phyloP scores from a whole-genome alignment of 169 alveolate genomes.

The Theileria orientalis region DNA sequence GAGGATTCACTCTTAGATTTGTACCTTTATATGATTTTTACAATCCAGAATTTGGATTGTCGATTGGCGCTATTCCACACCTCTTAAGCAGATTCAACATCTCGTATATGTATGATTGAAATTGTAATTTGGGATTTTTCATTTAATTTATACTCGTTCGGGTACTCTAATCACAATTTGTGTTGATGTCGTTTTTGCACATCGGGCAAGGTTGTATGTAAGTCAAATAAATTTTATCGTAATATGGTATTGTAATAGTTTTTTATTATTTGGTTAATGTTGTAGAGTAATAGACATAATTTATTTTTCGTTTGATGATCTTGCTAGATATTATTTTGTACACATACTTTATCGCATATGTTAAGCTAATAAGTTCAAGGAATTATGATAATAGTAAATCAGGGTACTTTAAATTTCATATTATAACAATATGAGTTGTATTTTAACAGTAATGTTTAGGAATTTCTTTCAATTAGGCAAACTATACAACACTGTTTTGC shows the following conservation, averaged over 20 bases:
- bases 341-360: too few relatives aligned
- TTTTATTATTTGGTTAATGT: too few relatives aligned
- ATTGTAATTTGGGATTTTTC: neutral
- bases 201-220: neutral
- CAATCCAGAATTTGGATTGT: constrained; percentile 39
- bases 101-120: constrained; percentile 37
- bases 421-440: neutral
- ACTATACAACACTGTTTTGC: constrained; percentile 39
- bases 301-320: too few relatives aligned
- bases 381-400: neutral
- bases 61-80: constrained; percentile 54
- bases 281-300: too few relatives aligned
- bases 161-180: neutral
- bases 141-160: neutral
- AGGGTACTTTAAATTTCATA: neutral
- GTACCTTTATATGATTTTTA: constrained; percentile 57
- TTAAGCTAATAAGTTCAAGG: too few relatives aligned
- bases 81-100: constrained; percentile 57
- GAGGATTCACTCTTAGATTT: constrained; percentile 5
- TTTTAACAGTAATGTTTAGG: constrained; percentile 1
- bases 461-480: constrained; percentile 1
- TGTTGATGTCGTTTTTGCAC: constrained; percentile 9
- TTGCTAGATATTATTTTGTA: too few relatives aligned
- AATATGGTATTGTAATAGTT: too few relatives aligned
- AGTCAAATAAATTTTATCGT: too few relatives aligned